phyloP scores from a whole-genome alignment of 2,329 filamentous ascomycete genomes.

The Exophiala dermatitidis region DNA sequence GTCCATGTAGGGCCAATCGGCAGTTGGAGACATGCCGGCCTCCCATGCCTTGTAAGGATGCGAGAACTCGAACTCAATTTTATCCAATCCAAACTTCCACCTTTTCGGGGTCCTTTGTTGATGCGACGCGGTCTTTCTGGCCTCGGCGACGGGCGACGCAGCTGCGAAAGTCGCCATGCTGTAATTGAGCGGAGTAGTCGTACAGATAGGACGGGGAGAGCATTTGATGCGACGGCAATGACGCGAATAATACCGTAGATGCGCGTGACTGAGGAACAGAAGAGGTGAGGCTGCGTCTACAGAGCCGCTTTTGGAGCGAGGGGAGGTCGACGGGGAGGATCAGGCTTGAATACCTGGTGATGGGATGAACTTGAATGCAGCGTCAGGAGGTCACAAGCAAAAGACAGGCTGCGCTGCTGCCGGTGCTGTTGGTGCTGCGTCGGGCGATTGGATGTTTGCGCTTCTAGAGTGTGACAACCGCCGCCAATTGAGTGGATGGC shows the following conservation, averaged over 20 bases:
- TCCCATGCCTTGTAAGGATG: constrained; percentile 28
- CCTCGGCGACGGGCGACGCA: constrained; percentile 36
- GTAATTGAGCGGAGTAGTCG: constrained; percentile 16
- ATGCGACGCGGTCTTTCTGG: constrained; percentile 37
- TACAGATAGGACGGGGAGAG: constrained; percentile 8
- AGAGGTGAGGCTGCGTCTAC: constrained; percentile 10
- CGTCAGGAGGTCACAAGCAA: constrained; percentile 22
- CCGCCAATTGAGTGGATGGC: not conserved
- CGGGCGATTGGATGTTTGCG: constrained; percentile 1
- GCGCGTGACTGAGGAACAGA: not conserved
- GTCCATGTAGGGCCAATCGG: constrained; percentile 29
- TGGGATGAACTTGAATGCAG: constrained; percentile 7
- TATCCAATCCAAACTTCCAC: constrained; percentile 42
- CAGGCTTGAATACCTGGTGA: constrained; percentile 2
- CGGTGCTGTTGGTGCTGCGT: not conserved
- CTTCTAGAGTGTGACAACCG: not conserved
- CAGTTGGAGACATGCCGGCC: constrained; percentile 27
- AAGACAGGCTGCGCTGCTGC: no score
- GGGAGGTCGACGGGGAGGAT: not conserved
- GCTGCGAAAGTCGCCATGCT: constrained; percentile 43
- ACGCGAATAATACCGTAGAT: not conserved
- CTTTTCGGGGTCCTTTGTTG: constrained; percentile 36
- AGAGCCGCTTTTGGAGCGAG: constrained; percentile 9
- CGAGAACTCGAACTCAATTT: constrained; percentile 32
- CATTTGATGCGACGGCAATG: constrained; percentile 20